These are phyloP conservation scores for Chlorella vulgaris DNA, from an alignment of 139 green algal species.

Conservation along the genomic window DNA sequence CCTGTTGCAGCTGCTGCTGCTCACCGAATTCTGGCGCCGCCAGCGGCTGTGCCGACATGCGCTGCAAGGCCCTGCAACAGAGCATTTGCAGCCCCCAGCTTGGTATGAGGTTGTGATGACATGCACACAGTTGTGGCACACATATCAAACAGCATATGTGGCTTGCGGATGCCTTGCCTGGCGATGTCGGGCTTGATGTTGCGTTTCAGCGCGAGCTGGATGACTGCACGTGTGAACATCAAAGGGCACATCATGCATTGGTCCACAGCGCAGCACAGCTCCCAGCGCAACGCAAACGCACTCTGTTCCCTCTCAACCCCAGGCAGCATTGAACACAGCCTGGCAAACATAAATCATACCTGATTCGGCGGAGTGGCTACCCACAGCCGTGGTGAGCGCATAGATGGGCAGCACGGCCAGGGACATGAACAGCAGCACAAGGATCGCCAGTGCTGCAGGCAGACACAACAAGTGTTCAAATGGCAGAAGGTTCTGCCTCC, in stretches of 20 bases:
- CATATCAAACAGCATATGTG: too few relatives aligned
- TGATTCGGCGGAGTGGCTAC: conserved; percentile 25
- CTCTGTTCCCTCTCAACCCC: too few relatives aligned
- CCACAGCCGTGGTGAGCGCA: conserved; percentile 36
- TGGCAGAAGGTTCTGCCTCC: too few relatives aligned
- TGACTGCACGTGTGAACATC: background rate
- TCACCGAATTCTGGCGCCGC: background rate
- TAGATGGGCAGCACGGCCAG: conserved; percentile 43
- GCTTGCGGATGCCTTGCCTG: too few relatives aligned
- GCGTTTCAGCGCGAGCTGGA: background rate
- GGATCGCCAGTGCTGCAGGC: conserved; percentile 20
- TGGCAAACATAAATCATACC: too few relatives aligned
- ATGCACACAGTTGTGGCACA: too few relatives aligned
- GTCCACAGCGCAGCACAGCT: too few relatives aligned
- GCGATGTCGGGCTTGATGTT: conserved; percentile 18
- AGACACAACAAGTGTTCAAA: too few relatives aligned
- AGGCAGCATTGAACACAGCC: too few relatives aligned
- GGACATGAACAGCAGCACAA: conserved; percentile 37
- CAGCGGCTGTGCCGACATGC: background rate
- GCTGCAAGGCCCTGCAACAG: conserved; percentile 12
- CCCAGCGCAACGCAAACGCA: background rate
- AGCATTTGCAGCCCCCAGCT: background rate
- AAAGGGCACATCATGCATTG: background rate
- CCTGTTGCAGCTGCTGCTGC: background rate
- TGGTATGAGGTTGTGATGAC: too few relatives aligned